Evolutionary conservation across 805 yeast genomes (phyloP).

Genomic region (Ogataea haglerorum): DNA sequence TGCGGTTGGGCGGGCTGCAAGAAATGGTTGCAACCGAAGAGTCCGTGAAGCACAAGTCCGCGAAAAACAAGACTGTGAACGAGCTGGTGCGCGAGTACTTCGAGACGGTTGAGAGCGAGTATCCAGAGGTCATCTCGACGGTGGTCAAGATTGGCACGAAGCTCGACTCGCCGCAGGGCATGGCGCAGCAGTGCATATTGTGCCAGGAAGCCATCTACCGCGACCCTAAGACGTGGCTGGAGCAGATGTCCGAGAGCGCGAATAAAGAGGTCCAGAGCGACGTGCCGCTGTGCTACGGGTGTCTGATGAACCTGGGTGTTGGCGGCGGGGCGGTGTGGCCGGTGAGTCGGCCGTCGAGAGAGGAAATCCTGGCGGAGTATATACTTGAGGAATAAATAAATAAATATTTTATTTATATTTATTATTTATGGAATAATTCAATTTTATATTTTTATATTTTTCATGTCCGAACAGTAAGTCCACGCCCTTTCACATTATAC

Average conservation of each 20-base stretch:
- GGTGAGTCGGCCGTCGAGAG: slow-evolving; percentile 21
- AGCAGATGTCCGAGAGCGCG: slow-evolving; percentile 49
- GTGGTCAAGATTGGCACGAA: slow-evolving; percentile 88
- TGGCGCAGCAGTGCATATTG: slow-evolving; percentile 41
- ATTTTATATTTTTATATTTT: slow-evolving; percentile 10
- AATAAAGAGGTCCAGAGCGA: slow-evolving; percentile 4
- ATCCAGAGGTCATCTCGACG: slow-evolving; percentile 87
- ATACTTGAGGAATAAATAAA: background rate
- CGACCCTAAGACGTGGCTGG: slow-evolving; percentile 64
- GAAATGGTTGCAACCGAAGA: slow-evolving; percentile 25
- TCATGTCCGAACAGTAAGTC: slow-evolving; percentile 6
- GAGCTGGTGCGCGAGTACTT: slow-evolving; percentile 77
- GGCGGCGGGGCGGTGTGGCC: slow-evolving; percentile 35
- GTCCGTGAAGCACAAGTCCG: slow-evolving; percentile 36
- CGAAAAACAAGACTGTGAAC: slow-evolving; percentile 75
- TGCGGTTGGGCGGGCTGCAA: slow-evolving; percentile 39
- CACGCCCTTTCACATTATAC: too few relatives aligned
- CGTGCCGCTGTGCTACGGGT: slow-evolving; percentile 68
- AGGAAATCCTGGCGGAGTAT: slow-evolving; percentile 30
- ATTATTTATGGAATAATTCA: too few relatives aligned
- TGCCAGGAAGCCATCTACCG: slow-evolving; percentile 55
- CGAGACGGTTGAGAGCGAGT: slow-evolving; percentile 64
- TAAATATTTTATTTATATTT: too few relatives aligned
- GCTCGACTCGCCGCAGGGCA: slow-evolving; percentile 45
- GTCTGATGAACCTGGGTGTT: slow-evolving; percentile 60